These are phyloP conservation scores for Fermentozyma sake DNA, from an alignment of 1,139 yeast genomes.

Conservation along the genomic window DNA sequence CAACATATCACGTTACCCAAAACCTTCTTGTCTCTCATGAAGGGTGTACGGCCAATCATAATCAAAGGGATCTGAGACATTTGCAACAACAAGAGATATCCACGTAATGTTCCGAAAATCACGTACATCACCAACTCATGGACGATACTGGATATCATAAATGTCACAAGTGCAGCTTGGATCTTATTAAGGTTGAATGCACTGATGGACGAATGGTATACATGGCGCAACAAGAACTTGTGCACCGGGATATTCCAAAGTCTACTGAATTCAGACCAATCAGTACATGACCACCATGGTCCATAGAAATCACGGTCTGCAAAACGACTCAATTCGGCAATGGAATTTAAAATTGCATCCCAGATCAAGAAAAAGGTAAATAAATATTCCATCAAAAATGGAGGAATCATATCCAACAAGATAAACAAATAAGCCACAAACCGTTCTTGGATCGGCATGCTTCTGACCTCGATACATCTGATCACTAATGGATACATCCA, in stretches of 20 bases:
- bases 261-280: conserved; percentile 92
- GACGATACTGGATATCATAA: conserved; percentile 71
- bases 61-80: conserved; percentile 77
- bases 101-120: conserved; percentile 73
- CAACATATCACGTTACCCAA: conserved; percentile 85
- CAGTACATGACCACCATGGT: conserved; percentile 95
- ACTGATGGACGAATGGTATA: conserved; percentile 85
- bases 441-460: conserved; percentile 40
- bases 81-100: conserved; percentile 74
- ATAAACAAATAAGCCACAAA: conserved; percentile 53
- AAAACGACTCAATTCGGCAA: conserved; percentile 81
- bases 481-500: conserved; percentile 73
- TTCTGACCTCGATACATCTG: conserved; percentile 50
- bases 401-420: conserved; percentile 73
- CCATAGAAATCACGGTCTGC: conserved; percentile 93
- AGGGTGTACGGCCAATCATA: conserved; percentile 46
- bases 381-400: conserved; percentile 69
- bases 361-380: conserved; percentile 85
- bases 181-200: conserved; percentile 61
- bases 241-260: conserved; percentile 98
- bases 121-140: conserved; percentile 94
- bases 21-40: conserved; percentile 49
- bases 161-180: conserved; percentile 76
- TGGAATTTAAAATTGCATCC: conserved; percentile 86
- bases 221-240: conserved; percentile 82